These are phyloP conservation scores for Tritrichomonas musculus DNA, from an alignment of 208 protist genomes.

Conservation along the genomic window DNA sequence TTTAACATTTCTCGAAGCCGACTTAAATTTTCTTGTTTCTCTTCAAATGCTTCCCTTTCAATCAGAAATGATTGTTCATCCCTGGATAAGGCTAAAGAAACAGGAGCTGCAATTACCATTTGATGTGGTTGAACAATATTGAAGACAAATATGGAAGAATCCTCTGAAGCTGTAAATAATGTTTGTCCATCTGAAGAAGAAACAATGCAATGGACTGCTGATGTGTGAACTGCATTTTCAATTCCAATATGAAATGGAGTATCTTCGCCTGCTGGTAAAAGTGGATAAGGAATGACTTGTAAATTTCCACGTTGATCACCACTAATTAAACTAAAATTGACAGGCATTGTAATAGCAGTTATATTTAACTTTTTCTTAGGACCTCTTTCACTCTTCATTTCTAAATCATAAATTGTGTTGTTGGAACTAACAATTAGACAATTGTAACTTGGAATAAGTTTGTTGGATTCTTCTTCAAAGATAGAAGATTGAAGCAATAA, in stretches of 20 bases:
- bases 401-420: background rate
- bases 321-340: background rate
- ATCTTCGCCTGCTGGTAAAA: background rate
- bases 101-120: background rate
- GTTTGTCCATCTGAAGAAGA: background rate
- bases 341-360: background rate
- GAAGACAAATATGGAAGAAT: background rate
- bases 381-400: background rate
- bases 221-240: background rate
- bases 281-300: background rate
- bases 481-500: background rate
- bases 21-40: background rate
- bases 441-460: background rate
- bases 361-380: background rate
- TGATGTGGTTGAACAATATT: conserved; percentile 7
- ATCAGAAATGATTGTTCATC: background rate
- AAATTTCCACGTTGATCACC: background rate
- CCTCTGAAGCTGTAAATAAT: background rate
- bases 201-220: background rate
- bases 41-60: background rate
- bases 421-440: background rate
- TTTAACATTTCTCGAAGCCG: conserved; percentile 16
- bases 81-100: background rate
- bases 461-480: background rate
- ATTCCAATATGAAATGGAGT: conserved; percentile 29